Evolutionary conservation across 2,329 filamentous ascomycete genomes (phyloP), one percentile per base, ranked within the genome.

Genomic region (Orbilia quercus): DNA sequence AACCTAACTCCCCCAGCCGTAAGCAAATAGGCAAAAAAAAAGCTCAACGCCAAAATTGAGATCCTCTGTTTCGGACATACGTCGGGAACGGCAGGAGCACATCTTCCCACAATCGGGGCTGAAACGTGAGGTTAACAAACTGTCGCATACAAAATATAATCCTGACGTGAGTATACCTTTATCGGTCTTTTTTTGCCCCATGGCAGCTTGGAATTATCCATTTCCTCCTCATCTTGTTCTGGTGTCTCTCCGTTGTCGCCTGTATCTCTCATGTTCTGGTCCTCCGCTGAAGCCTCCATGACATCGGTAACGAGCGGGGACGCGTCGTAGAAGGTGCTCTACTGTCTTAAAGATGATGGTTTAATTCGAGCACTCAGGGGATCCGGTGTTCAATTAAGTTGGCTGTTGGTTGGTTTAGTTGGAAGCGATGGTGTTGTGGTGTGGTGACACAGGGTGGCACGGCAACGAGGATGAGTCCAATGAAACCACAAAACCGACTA

Each of bases 111-210:
- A 66, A 18, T 5, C 48, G 16, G 22, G 60, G 60, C 60, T 65
- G 48, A 9, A 51, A 25, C 28, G 36, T 12, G 31, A 31, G 18
- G 36, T 40, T 40, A 40, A 60, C 12, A 14, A 31, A 47, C 16
- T 9, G 38, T 45, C 5, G 31, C 7, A n/a, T 53, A 44, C 44
- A 22, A 22, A 38, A 38, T 9, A 55, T 9, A n/a, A 20, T 14
- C 22, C 11, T 31, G 2, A 11, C 9, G 5, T 42, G 23, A 11
- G n/a, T 1, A 25, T 34, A 66, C 62, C 51, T 66, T 66, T 12
- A 66, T 66, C 2, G 62, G 62, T 28, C 51, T 38, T 31, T 66
- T 66, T 44, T 66, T 48, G 7, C 62, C 62, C 62, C 62, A 66
- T 6, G 62, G 62, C 20, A 48, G 31, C 16, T 66, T 53, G 38